Base-by-base conservation (phyloP, 2,329 filamentous ascomycete genomes). In the Clarireedia homoeocarpa region DNA sequence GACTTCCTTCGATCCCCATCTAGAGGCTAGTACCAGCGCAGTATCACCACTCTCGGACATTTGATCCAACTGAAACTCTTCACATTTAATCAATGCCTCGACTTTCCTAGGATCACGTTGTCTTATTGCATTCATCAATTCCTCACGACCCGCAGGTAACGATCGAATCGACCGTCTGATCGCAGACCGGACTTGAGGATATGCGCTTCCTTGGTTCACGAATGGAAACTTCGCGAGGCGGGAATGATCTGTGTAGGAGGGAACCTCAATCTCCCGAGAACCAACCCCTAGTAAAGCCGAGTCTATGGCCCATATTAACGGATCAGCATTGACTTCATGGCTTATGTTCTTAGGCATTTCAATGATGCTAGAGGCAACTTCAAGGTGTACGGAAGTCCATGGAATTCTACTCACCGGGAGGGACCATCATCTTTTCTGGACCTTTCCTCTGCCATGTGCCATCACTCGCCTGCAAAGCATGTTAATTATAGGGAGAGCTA, bases 371-470 rank as follows among this genome's bases (percentile, higher is more conserved):
- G 27, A 30, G 27, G 6, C 30, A 27, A 2, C 24, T 26, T 26
- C 9, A 4, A 26, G 6, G 6, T 30, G 12, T 14, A 12, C 15
- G 12, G 15, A 27, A 27, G 34, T 24, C 1, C 12, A 27, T 42
- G n/a, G 17, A 36, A 6, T 12, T 14, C 10, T 42, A 42, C 46
- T 45, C 15, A 44, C 53, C 53, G 3, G 38, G 53, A 45, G 53
- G 53, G 40, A 55, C 53, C 53, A 55, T 57, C 51, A 57, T 54
- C 26, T 53, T 49, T 48, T 46, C 50, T 4, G 36, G 10, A 14
- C 55, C 55, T 55, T 54, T 38, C 20, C 55, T 52, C 17, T 42
- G 45, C 55, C 55, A 57, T 36, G 50, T 45, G 3, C 55, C 51
- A 53, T 57, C 51, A 27, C 30, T 15, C 51, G 27, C 46, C 50